Evolutionary conservation across 305 asterid genomes (phyloP).

Genomic region (Fraxinus paxiana): DNA sequence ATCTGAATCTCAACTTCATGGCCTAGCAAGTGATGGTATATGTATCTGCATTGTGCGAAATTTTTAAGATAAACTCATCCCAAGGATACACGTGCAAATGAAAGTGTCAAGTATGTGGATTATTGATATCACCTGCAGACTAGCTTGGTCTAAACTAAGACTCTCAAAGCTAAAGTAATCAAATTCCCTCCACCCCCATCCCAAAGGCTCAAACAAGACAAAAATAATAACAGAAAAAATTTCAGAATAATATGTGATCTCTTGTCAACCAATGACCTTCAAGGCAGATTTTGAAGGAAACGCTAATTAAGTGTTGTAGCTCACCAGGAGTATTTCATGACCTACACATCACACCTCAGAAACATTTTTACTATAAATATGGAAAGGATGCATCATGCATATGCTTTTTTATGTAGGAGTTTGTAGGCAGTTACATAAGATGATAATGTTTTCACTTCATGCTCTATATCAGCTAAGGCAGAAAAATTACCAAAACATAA

Average conservation of each 20-base stretch:
- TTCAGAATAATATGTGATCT: not conserved
- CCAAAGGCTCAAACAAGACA: not conserved
- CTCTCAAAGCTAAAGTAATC: not conserved
- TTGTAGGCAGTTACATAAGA: not conserved
- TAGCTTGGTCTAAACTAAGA: conserved; percentile 5
- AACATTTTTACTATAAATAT: not conserved
- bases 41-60: conserved; percentile 57
- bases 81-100: conserved; percentile 3
- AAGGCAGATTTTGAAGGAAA: not conserved
- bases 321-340: not conserved
- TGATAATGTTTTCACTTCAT: not conserved
- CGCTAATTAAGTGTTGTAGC: not conserved
- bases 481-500: not conserved
- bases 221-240: not conserved
- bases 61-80: conserved; percentile 8
- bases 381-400: not conserved
- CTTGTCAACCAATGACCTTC: not conserved
- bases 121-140: conserved; percentile 1
- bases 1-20: conserved; percentile 99
- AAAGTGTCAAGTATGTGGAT: not conserved
- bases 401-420: not conserved
- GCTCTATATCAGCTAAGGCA: not conserved
- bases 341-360: not conserved
- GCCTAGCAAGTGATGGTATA: conserved; percentile 94
- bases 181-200: not conserved